A percentile compares a stretch with the other conserved stretches of the same genome.
These are phyloP conservation scores for Escallonia herrerae DNA, from an alignment of 129 eudicot species.

Conservation along the genomic window DNA sequence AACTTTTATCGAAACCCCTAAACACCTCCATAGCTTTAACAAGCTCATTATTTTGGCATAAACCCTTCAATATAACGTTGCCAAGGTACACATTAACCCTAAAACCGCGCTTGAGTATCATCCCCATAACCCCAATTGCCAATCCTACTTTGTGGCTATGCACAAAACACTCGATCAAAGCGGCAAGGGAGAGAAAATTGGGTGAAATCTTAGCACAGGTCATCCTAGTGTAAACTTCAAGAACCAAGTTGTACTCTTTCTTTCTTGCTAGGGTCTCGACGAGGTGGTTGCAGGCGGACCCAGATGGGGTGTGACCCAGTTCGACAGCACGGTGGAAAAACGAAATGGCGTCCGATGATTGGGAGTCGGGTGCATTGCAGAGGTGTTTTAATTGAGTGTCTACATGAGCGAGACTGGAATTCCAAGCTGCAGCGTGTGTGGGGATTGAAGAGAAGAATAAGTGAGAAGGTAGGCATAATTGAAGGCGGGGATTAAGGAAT, in stretches of 20 bases:
- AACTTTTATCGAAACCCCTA: conserved; percentile 11
- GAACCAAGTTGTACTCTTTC: conserved; percentile 34
- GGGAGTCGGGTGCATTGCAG: conserved; percentile 34
- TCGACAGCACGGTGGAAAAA: conserved; percentile 26
- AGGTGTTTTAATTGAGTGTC: conserved; percentile 35
- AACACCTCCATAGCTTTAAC: conserved; percentile 23
- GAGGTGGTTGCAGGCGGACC: conserved; percentile 32
- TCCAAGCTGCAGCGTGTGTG: conserved; percentile 1
- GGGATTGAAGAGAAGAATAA: conserved; percentile 22
- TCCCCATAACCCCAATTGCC: conserved; percentile 46
- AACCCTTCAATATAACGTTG: conserved; percentile 50
- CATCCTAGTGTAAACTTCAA: conserved; percentile 43
- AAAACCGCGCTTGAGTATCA: conserved; percentile 48
- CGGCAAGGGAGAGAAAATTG: conserved; percentile 37
- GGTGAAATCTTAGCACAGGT: conserved; percentile 33
- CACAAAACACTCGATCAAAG: conserved; percentile 56
- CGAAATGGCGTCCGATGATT: conserved; percentile 25
- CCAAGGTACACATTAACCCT: conserved; percentile 37
- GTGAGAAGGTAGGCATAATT: neutral
- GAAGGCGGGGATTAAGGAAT: conserved; percentile 5
- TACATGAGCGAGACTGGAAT: conserved; percentile 4
- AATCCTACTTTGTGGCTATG: conserved; percentile 21
- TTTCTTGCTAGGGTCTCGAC: conserved; percentile 36
- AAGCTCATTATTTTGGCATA: conserved; percentile 29
- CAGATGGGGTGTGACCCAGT: conserved; percentile 34